Evolutionary conservation across 352 stramenopile genomes (phyloP).

Genomic region (Globisporangium cylindrosporum): DNA sequence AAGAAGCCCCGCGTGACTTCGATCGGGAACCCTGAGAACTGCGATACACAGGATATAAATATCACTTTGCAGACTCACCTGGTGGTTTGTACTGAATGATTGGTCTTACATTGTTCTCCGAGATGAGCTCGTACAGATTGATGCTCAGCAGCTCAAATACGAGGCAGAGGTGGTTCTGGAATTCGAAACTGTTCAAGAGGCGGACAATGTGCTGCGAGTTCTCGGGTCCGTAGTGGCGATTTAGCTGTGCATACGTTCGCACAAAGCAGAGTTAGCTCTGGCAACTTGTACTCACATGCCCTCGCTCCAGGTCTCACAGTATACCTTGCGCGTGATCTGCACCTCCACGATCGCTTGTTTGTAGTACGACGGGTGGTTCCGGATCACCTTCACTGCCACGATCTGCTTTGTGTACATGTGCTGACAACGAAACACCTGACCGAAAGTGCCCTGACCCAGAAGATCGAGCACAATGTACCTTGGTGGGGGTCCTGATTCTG

Average conservation of each 20-base stretch:
- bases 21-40: conserved; percentile 83
- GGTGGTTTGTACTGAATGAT: neutral
- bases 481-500: neutral
- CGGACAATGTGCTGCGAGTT: conserved; percentile 73
- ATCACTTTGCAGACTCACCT: neutral
- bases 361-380: conserved; percentile 92
- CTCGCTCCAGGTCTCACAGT: conserved; percentile 48
- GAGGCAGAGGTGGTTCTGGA: conserved; percentile 91
- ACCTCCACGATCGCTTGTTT: conserved; percentile 94
- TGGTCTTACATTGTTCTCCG: conserved; percentile 76
- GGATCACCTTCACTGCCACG: conserved; percentile 97
- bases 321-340: conserved; percentile 85
- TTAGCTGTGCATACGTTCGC: conserved; percentile 20
- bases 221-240: conserved; percentile 21
- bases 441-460: conserved; percentile 89
- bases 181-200: conserved; percentile 90
- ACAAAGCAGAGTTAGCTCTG: neutral
- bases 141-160: conserved; percentile 93
- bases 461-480: conserved; percentile 90
- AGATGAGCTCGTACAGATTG: conserved; percentile 95
- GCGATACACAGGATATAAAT: neutral
- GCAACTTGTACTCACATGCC: conserved; percentile 19
- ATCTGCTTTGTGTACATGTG: conserved; percentile 60
- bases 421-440: conserved; percentile 47
- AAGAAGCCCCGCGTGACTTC: conserved; percentile 91